Evolutionary conservation across 2,329 filamentous ascomycete species (phyloP).

Genomic region (Xylaria sp.): DNA sequence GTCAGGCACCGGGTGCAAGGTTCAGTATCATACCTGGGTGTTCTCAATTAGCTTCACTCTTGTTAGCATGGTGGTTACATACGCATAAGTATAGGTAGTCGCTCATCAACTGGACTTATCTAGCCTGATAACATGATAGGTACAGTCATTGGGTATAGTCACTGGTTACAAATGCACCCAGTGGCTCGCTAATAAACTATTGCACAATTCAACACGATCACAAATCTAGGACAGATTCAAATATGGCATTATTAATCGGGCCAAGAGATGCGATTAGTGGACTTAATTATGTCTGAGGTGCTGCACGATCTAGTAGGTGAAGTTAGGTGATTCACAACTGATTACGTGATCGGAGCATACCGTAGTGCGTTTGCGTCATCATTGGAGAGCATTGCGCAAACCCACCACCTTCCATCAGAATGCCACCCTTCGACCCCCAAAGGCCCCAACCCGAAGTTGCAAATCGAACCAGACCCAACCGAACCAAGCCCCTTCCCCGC

Average conservation of each 20-base stretch:
- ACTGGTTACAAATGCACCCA: background rate
- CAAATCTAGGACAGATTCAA: background rate
- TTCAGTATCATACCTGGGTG: background rate
- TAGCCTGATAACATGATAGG: too few species aligned
- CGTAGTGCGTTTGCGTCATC: constrained; percentile 31
- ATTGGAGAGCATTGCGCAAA: constrained; percentile 26
- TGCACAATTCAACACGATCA: background rate
- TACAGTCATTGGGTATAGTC: background rate
- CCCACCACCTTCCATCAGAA: background rate
- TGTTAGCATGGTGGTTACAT: too few species aligned
- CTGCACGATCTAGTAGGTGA: background rate
- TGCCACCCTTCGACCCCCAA: constrained; percentile 1
- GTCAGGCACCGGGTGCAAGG: constrained; percentile 1
- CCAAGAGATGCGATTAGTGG: background rate
- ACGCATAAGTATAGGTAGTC: too few species aligned
- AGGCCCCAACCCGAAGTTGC: background rate
- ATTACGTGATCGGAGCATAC: constrained; percentile 18
- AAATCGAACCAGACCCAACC: background rate
- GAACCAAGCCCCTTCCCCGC: background rate
- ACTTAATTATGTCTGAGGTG: background rate
- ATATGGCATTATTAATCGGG: background rate
- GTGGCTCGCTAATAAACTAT: background rate
- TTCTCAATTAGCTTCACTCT: background rate
- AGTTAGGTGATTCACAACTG: background rate
- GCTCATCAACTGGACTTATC: too few species aligned